Evolutionary conservation across 2,329 filamentous ascomycete species (phyloP).

Genomic region (Claviceps sorghi): DNA sequence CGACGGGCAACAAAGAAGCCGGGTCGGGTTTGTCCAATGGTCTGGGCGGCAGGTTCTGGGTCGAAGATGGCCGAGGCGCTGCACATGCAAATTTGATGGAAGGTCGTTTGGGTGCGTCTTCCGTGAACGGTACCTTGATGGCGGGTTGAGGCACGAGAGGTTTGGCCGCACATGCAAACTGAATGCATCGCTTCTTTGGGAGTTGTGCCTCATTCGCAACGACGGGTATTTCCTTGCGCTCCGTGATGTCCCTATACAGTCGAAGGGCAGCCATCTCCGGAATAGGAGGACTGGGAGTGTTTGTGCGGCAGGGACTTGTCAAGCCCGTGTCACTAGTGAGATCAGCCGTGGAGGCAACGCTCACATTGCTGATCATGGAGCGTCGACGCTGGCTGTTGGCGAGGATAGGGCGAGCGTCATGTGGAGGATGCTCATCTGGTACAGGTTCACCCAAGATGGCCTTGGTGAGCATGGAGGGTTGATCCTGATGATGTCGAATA

Average conservation of each 20-base stretch:
- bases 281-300: constrained; percentile 76
- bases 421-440: constrained; percentile 40
- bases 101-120: constrained; percentile 35
- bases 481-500: constrained; percentile 35
- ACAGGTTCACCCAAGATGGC: constrained; percentile 58
- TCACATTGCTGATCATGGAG: constrained; percentile 67
- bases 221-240: constrained; percentile 14
- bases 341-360: constrained; percentile 71
- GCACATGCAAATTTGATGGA: constrained; percentile 67
- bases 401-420: constrained; percentile 22
- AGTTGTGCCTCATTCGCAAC: constrained; percentile 26
- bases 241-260: constrained; percentile 19
- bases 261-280: constrained; percentile 39
- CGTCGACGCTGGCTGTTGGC: constrained; percentile 31
- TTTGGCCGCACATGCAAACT: constrained; percentile 70
- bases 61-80: constrained; percentile 27
- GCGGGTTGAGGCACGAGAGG: constrained; percentile 21
- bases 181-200: constrained; percentile 72
- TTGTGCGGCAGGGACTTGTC: constrained; percentile 77
- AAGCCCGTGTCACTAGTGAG: constrained; percentile 89
- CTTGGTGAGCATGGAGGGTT: constrained; percentile 74
- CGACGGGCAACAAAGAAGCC: constrained; percentile 7
- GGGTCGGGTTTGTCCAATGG: constrained; percentile 7
- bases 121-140: constrained; percentile 18
- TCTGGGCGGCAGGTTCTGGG: constrained; percentile 23